phyloP scores from a whole-genome alignment of 805 yeast genomes.

The Cyberlindnera euphorbiiphila region DNA sequence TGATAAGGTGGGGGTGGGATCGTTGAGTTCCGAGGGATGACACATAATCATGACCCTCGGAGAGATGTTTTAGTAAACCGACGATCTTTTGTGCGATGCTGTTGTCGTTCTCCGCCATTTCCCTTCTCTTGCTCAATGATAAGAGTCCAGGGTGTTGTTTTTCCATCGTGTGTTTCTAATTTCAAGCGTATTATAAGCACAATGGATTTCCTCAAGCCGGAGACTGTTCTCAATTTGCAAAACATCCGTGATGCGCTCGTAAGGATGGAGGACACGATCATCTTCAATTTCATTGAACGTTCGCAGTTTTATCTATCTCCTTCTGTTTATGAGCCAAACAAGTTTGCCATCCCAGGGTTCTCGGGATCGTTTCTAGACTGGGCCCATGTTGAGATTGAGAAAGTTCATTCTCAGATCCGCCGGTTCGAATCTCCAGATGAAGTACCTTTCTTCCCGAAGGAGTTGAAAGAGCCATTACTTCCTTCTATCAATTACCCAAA shows the following conservation, averaged over 20 bases:
- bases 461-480: slow-evolving; percentile 60
- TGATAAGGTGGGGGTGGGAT: too few relatives aligned
- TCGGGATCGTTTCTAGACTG: slow-evolving; percentile 85
- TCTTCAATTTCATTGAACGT: slow-evolving; percentile 88
- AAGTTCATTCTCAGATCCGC: slow-evolving; percentile 71
- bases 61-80: too few relatives aligned
- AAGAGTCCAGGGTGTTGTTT: too few relatives aligned
- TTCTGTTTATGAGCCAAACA: slow-evolving; percentile 61
- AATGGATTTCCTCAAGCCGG: slow-evolving; percentile 85
- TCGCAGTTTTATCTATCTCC: slow-evolving; percentile 80
- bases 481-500: slow-evolving; percentile 80
- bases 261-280: slow-evolving; percentile 95
- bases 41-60: too few relatives aligned
- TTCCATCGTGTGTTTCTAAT: too few relatives aligned
- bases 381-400: slow-evolving; percentile 74
- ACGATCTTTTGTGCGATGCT: too few relatives aligned
- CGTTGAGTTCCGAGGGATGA: too few relatives aligned
- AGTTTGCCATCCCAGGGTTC: slow-evolving; percentile 59
- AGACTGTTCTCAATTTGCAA: slow-evolving; percentile 70
- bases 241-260: slow-evolving; percentile 84
- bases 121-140: too few relatives aligned
- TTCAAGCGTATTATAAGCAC: too few relatives aligned
- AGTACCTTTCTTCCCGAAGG: slow-evolving; percentile 77
- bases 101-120: too few relatives aligned
- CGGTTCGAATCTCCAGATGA: slow-evolving; percentile 95